Evolutionary conservation across 495 filamentous ascomycete genomes (phyloP).

Genomic region (Bacidia rubella): DNA sequence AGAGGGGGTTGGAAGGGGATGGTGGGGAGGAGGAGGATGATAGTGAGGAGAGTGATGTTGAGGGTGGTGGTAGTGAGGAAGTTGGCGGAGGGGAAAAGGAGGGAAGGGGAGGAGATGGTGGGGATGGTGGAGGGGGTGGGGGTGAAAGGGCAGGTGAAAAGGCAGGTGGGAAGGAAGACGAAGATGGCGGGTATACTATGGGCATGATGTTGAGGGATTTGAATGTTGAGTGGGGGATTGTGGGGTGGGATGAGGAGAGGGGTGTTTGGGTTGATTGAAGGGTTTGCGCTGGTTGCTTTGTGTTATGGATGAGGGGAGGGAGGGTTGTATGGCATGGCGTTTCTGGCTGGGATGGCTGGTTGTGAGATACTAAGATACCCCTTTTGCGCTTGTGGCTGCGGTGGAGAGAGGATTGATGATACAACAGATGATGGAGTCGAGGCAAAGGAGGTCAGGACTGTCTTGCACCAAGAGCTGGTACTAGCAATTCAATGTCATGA

Average conservation of each 20-base stretch:
- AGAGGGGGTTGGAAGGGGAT: not conserved
- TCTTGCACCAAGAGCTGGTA: too few relatives aligned
- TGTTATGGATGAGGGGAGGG: not conserved
- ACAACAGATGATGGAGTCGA: too few relatives aligned
- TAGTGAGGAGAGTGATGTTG: slow-evolving; percentile 20
- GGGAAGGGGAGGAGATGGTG: not conserved
- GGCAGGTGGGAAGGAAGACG: slow-evolving; percentile 13
- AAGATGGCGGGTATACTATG: slow-evolving; percentile 51
- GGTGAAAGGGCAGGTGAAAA: slow-evolving; percentile 16
- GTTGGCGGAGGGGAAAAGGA: not conserved
- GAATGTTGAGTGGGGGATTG: slow-evolving; percentile 47
- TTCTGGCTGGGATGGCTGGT: too few relatives aligned
- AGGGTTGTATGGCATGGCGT: too few relatives aligned
- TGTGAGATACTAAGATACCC: too few relatives aligned
- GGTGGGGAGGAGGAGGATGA: slow-evolving; percentile 20
- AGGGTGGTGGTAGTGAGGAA: slow-evolving; percentile 4
- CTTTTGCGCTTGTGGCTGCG: too few relatives aligned
- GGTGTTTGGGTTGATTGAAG: slow-evolving; percentile 38
- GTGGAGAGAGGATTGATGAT: too few relatives aligned
- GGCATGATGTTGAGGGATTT: slow-evolving; percentile 56
- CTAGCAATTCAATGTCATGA: too few relatives aligned
- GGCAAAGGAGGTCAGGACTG: too few relatives aligned
- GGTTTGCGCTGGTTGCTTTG: not conserved
- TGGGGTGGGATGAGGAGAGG: slow-evolving; percentile 44
- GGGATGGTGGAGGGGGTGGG: slow-evolving; percentile 3